These are phyloP conservation scores for Otatea glauca DNA, from an alignment of 176 grass and related monocot genomes.

Conservation along the genomic window DNA sequence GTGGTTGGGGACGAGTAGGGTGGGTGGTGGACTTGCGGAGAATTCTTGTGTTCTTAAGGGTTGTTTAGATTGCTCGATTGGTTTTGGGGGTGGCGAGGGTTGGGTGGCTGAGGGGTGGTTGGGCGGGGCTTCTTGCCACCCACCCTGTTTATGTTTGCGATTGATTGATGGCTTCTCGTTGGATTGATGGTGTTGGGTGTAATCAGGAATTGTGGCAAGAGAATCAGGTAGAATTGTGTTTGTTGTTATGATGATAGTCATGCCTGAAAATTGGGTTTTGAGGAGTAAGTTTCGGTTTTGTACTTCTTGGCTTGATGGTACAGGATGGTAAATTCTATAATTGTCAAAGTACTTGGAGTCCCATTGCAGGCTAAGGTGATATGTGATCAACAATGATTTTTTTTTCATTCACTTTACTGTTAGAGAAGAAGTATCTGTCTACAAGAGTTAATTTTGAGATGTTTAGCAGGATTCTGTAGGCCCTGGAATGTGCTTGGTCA, in stretches of 20 bases:
- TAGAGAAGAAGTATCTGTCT: not conserved
- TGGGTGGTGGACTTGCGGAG: constrained; percentile 1
- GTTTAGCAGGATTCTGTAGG: constrained; percentile 46
- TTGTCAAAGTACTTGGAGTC: not conserved
- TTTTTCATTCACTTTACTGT: not conserved
- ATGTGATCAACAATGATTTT: not conserved
- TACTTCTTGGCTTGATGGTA: constrained; percentile 19
- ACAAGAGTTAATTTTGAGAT: not conserved
- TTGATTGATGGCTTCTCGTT: constrained; percentile 6
- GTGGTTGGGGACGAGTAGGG: constrained; percentile 45
- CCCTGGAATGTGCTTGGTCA: constrained; percentile 36
- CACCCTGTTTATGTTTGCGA: constrained; percentile 26
- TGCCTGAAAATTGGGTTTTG: not conserved
- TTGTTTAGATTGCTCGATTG: constrained; percentile 32
- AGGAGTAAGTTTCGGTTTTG: not conserved
- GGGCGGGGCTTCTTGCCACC: constrained; percentile 34
- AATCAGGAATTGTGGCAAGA: not conserved
- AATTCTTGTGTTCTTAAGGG: constrained; percentile 32
- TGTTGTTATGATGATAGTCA: constrained; percentile 5
- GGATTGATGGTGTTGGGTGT: constrained; percentile 7
- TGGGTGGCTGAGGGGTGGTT: constrained; percentile 27
- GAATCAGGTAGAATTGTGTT: constrained; percentile 1
- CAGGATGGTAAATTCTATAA: constrained; percentile 21
- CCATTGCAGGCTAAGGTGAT: not conserved
- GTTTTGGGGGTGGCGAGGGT: not conserved